Evolutionary conservation across 2,329 filamentous ascomycete species (phyloP).

Genomic region (Fusarium sp.): DNA sequence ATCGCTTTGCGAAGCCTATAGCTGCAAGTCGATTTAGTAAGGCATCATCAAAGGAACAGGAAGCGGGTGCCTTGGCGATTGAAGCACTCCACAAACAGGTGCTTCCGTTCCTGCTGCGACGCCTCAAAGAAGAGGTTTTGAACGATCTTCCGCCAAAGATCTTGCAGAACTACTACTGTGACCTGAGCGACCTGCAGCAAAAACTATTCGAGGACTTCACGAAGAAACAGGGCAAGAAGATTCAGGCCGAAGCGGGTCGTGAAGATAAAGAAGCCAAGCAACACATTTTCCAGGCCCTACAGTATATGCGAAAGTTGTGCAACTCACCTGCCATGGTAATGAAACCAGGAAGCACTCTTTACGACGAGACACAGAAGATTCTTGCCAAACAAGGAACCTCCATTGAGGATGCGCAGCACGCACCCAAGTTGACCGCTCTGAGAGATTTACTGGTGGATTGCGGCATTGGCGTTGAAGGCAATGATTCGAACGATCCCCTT

Average conservation of each 20-base stretch:
- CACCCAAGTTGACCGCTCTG: conserved; percentile 90
- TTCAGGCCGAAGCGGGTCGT: conserved; percentile 83
- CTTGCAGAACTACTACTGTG: conserved; percentile 98
- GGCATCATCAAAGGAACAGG: conserved; percentile 97
- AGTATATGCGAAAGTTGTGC: conserved; percentile 99
- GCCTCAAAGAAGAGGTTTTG: conserved; percentile 96
- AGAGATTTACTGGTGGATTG: conserved; percentile 97
- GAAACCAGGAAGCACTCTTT: conserved; percentile 91
- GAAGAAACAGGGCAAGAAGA: conserved; percentile 89
- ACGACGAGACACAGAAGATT: conserved; percentile 85
- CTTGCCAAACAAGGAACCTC: conserved; percentile 82
- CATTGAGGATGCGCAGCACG: conserved; percentile 86
- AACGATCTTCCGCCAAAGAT: conserved; percentile 98
- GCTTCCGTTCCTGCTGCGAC: conserved; percentile 91
- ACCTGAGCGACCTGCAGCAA: conserved; percentile 92
- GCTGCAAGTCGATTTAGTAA: conserved; percentile 95
- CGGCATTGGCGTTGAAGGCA: conserved; percentile 84
- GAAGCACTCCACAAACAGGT: conserved; percentile 99
- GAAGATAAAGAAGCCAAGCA: conserved; percentile 94
- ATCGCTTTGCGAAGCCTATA: conserved; percentile 94
- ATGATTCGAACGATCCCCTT: conserved; percentile 67
- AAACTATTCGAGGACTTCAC: conserved; percentile 97
- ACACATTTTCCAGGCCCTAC: conserved; percentile 98
- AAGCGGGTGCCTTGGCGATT: conserved; percentile 93
- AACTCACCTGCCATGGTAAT: conserved; percentile 97